Percentiles rank a stretch among this genome's conserved stretches.
Conservation (phyloP, 2,329 filamentous ascomycete species). For the Tolypocladium amazonense region DNA sequence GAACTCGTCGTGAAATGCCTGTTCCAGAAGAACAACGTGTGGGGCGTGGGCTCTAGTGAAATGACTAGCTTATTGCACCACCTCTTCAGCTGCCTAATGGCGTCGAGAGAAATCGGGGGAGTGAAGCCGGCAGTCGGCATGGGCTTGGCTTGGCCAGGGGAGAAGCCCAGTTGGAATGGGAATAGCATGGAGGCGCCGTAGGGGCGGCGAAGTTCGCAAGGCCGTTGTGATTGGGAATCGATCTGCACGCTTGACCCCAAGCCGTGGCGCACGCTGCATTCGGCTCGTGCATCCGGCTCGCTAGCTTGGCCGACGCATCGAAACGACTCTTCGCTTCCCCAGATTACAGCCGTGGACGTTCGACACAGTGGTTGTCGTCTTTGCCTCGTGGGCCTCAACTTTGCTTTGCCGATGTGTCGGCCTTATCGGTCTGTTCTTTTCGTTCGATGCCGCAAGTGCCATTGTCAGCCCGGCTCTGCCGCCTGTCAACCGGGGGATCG, state of each 20-base stretch:
- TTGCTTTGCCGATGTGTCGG: neutral
- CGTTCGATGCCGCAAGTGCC: neutral
- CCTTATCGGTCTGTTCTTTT: neutral
- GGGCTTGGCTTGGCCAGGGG: neutral
- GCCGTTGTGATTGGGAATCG: neutral
- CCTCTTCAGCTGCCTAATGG: neutral
- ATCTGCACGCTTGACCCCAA: neutral
- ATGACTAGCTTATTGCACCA: neutral
- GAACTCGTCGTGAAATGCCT: neutral
- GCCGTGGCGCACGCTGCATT: neutral
- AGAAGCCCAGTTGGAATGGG: neutral
- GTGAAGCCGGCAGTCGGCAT: neutral
- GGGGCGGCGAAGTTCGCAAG: neutral
- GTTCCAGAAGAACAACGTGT: neutral
- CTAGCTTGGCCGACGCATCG: neutral
- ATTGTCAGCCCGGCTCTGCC: neutral
- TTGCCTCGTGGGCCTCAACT: neutral
- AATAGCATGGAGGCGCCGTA: neutral
- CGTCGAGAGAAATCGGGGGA: neutral
- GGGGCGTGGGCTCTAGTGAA: neutral
- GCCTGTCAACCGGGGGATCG: neutral
- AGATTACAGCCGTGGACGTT: neutral
- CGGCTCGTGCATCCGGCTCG: neutral
- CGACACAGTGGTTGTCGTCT: neutral
- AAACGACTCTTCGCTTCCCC: neutral